phyloP scores from a whole-genome alignment of 1,284 basidiomycete species.

The Trichosporon faecale region DNA sequence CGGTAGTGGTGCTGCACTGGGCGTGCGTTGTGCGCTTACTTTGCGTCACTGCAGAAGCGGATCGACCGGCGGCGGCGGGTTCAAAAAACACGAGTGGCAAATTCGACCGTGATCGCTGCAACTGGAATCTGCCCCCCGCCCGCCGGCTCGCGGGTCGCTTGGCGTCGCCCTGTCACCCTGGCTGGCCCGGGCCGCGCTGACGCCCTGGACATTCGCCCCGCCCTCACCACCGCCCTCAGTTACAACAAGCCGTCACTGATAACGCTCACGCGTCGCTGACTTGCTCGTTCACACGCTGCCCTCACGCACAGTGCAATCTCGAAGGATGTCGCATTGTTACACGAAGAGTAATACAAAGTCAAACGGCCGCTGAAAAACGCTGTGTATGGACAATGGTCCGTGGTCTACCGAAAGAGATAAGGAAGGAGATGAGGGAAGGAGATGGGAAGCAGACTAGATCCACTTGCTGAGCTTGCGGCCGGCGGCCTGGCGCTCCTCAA shows the following conservation, averaged over 20 bases:
- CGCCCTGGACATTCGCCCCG: no score
- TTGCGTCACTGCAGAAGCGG: background rate
- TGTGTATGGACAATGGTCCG: background rate
- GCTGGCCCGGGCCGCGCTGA: background rate
- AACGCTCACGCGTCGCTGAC: background rate
- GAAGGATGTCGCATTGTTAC: slow-evolving; percentile 5
- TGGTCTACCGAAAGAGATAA: background rate
- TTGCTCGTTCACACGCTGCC: background rate
- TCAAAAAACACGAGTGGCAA: background rate
- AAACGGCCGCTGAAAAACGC: background rate
- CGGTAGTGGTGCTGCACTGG: background rate
- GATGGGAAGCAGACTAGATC: background rate
- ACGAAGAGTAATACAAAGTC: background rate
- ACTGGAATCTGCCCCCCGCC: no score
- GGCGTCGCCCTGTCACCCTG: background rate
- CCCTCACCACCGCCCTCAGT: background rate
- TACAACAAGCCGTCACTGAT: background rate
- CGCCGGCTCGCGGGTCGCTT: background rate
- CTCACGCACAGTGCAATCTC: background rate
- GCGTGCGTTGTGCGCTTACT: background rate
- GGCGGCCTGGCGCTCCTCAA: slow-evolving; percentile 9
- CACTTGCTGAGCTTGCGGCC: slow-evolving; percentile 5
- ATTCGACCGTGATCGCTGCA: background rate
- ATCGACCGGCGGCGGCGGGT: background rate
- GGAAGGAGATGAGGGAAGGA: background rate